Conservation (phyloP, 2,329 filamentous ascomycete species). For the Malbranchea cinnamomea region DNA sequence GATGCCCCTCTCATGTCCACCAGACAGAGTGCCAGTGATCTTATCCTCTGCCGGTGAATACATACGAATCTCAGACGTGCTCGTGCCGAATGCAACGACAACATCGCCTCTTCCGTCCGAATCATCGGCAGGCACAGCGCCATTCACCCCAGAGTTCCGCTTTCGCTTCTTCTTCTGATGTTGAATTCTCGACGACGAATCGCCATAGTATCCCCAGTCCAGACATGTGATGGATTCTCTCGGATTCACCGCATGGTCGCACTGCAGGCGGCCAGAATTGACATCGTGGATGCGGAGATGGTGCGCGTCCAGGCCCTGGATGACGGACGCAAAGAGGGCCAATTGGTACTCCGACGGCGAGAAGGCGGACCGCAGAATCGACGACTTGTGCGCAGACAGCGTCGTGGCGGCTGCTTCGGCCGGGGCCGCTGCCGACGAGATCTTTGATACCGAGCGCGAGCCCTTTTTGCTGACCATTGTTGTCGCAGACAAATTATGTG, state of each 20-base stretch:
- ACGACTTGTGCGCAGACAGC: constrained; percentile 28
- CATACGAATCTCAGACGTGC: constrained; percentile 33
- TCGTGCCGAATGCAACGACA: constrained; percentile 36
- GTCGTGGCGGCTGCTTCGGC: constrained; percentile 22
- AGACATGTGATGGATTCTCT: constrained; percentile 34
- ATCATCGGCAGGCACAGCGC: constrained; percentile 14
- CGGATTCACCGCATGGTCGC: constrained; percentile 34
- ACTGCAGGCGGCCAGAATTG: constrained; percentile 33
- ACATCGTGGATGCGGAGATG: constrained; percentile 39
- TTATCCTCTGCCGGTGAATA: constrained; percentile 35
- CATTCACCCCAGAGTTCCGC: constrained; percentile 29
- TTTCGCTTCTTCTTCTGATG: constrained; percentile 38
- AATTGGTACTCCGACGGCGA: constrained; percentile 36
- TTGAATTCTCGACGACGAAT: constrained; percentile 21
- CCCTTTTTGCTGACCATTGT: constrained; percentile 33
- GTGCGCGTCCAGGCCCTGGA: constrained; percentile 37
- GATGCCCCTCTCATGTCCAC: constrained; percentile 33
- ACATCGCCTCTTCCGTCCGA: constrained; percentile 26
- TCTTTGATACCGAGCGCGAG: constrained; percentile 29
- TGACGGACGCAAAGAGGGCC: constrained; percentile 38
- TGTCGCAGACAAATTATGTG: constrained; percentile 3
- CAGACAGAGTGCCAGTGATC: constrained; percentile 29
- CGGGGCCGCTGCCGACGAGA: constrained; percentile 28
- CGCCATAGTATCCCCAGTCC: constrained; percentile 34
- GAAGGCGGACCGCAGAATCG: constrained; percentile 35